phyloP scores from a whole-genome alignment of 2,329 filamentous ascomycete genomes.

The Pyrenophora seminiperda region DNA sequence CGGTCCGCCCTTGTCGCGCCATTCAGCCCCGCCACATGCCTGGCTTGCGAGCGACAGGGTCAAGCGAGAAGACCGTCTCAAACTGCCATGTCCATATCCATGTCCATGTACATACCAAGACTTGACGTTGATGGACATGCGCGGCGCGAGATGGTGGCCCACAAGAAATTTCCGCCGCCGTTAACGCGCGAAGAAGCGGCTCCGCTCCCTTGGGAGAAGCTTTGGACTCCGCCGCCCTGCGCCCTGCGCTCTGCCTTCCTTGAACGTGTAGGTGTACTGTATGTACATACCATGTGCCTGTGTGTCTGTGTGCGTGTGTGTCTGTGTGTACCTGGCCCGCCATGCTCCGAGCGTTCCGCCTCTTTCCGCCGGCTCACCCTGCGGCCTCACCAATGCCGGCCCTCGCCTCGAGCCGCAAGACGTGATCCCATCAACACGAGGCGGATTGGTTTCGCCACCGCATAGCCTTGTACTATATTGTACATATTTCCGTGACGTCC shows the following conservation, averaged over 20 bases:
- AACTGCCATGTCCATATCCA: background rate
- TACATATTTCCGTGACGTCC: too few relatives aligned
- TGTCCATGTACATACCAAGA: background rate
- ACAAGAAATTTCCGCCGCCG: conserved; percentile 13
- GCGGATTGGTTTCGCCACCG: too few relatives aligned
- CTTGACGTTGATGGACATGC: background rate
- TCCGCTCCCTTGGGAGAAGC: conserved; percentile 5
- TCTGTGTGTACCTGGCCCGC: too few relatives aligned
- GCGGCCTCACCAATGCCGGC: too few relatives aligned
- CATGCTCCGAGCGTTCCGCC: too few relatives aligned
- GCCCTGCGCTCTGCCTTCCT: background rate
- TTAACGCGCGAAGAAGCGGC: background rate
- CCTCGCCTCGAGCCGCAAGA: too few relatives aligned
- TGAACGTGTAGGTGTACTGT: background rate
- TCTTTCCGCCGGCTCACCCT: too few relatives aligned
- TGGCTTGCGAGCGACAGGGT: too few relatives aligned
- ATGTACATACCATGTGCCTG: background rate
- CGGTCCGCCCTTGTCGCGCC: background rate
- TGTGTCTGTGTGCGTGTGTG: too few relatives aligned
- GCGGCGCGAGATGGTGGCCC: conserved; percentile 2
- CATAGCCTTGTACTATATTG: too few relatives aligned
- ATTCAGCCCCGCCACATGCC: too few relatives aligned
- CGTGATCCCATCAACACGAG: too few relatives aligned
- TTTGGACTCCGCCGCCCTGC: conserved; percentile 12
- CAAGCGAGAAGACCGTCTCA: background rate